A percentile compares a stretch with the other conserved stretches of the same genome.
Conservation (phyloP, 106 monocot species). For the Xerophyta viscosa region DNA sequence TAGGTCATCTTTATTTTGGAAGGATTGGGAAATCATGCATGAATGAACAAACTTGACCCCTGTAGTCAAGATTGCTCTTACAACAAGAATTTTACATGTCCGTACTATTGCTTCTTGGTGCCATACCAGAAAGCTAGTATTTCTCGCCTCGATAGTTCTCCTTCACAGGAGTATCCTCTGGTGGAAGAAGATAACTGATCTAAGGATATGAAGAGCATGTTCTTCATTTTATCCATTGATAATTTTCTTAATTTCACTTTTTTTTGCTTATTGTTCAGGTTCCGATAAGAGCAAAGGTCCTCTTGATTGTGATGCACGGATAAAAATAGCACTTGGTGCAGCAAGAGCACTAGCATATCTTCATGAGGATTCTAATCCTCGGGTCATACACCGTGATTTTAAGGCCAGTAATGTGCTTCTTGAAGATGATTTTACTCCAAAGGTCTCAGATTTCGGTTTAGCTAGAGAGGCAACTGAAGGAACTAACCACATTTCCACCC, state of each 20-base stretch:
- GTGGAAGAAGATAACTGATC: too few relatives aligned
- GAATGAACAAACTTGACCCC: background rate
- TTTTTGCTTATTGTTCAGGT: slow-evolving; percentile 32
- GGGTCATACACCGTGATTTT: slow-evolving; percentile 94
- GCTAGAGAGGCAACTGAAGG: slow-evolving; percentile 94
- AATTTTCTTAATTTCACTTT: background rate
- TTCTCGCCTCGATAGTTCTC: too few relatives aligned
- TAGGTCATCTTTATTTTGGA: too few relatives aligned
- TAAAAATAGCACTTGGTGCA: slow-evolving; percentile 94
- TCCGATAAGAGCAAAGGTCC: slow-evolving; percentile 41
- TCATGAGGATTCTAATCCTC: slow-evolving; percentile 95
- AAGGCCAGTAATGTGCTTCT: slow-evolving; percentile 91
- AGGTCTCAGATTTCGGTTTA: slow-evolving; percentile 95
- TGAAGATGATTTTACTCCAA: slow-evolving; percentile 87
- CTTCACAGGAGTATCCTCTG: too few relatives aligned
- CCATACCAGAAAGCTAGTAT: too few relatives aligned
- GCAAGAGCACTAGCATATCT: slow-evolving; percentile 94
- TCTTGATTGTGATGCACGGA: slow-evolving; percentile 78
- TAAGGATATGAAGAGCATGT: too few relatives aligned
- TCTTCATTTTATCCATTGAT: too few relatives aligned
- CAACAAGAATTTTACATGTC: too few relatives aligned
- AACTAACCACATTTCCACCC: slow-evolving; percentile 73
- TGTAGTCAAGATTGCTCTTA: too few relatives aligned
- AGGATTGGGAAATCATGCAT: background rate
- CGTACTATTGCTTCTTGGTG: too few relatives aligned